Evolutionary conservation across 495 filamentous ascomycete species (phyloP), one percentile per base, ranked within the genome.

Genomic region (Chaetomium fimeti): DNA sequence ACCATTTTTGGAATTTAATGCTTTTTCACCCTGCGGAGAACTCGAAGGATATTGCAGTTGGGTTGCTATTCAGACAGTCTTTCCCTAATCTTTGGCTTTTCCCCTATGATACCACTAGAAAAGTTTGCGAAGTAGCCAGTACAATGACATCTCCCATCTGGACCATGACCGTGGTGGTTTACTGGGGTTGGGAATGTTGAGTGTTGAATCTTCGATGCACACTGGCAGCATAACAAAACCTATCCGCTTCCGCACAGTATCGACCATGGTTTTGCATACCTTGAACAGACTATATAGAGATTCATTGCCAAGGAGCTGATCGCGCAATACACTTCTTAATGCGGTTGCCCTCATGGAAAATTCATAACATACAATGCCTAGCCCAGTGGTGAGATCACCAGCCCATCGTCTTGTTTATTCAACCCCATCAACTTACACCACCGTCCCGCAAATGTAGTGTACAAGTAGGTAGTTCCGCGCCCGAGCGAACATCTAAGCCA

Each of bases 101-200:
- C 57, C 61, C 61, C 62, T 29, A 71, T 67, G 67, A 71, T 69
- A 69, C 69, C 67, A 71, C 56, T 67, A 58, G 61, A 63, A 67
- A 63, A 58, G 38, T 61, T 64, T 71, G 62, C 60, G 60, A 56
- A 36, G 20, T 62, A 62, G 60, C 60, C 47, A 54, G 20, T 28
- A 24, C 42, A 63, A 63, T 57, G 40, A 2, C 56, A 57, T 28
- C 49, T 20, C 38, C 28, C 42, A 13, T 15, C 42, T 49, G 25
- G 3, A 20, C n/a, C n/a, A n/a, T 49, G 45, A 49, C 45, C 12
- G 18, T 25, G 40, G 1, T 11, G 18, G 32, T 36, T 5, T 36
- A 9, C 32, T 36, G 32, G 32, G 3, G 32, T 36, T 36, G 32
- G 8, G 32, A 11, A 36, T 36, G 32, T 11, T 11, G 32, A 36